These are phyloP conservation scores for Bipolaris gigantea DNA, from an alignment of 2,329 filamentous ascomycete genomes.

Conservation along the genomic window DNA sequence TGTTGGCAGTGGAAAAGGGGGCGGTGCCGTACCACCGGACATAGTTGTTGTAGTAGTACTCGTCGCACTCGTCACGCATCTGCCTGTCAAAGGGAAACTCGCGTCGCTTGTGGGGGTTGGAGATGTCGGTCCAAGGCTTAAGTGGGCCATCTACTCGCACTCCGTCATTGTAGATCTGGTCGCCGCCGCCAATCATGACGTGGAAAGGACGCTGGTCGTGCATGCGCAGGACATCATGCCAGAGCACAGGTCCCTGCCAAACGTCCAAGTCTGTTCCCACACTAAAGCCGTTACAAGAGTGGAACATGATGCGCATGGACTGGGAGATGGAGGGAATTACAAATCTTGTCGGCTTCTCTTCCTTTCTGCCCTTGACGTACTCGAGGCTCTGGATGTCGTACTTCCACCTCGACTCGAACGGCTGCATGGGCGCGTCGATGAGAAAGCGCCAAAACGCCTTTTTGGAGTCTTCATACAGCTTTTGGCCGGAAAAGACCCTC, in stretches of 20 bases:
- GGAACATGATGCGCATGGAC: slow-evolving; percentile 71
- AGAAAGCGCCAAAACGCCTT: slow-evolving; percentile 64
- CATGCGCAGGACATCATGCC: slow-evolving; percentile 65
- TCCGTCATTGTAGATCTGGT: slow-evolving; percentile 78
- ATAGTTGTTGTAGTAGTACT: slow-evolving; percentile 65
- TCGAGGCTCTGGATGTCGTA: slow-evolving; percentile 72
- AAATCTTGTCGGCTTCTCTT: slow-evolving; percentile 49
- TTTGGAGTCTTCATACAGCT: slow-evolving; percentile 61
- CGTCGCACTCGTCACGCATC: slow-evolving; percentile 61
- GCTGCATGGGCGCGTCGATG: slow-evolving; percentile 66
- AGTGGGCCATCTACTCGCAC: slow-evolving; percentile 84
- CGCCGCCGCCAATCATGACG: slow-evolving; percentile 83
- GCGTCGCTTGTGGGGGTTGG: slow-evolving; percentile 62
- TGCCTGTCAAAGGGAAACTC: slow-evolving; percentile 66
- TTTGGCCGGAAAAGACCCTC: slow-evolving; percentile 52
- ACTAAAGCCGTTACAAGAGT: slow-evolving; percentile 70
- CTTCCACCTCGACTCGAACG: slow-evolving; percentile 74
- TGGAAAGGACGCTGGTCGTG: slow-evolving; percentile 64
- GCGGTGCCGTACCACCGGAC: slow-evolving; percentile 69
- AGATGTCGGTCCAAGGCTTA: slow-evolving; percentile 63
- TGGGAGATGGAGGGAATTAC: slow-evolving; percentile 61
- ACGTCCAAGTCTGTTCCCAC: slow-evolving; percentile 65
- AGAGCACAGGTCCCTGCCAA: slow-evolving; percentile 64
- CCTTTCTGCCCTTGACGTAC: slow-evolving; percentile 56
- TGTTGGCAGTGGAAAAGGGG: slow-evolving; percentile 62